Percentiles rank a stretch among this genome's conserved stretches.
These are phyloP conservation scores for Wickerhamomyces sp. DNA, from an alignment of 1,139 yeast genomes.

Conservation along the genomic window DNA sequence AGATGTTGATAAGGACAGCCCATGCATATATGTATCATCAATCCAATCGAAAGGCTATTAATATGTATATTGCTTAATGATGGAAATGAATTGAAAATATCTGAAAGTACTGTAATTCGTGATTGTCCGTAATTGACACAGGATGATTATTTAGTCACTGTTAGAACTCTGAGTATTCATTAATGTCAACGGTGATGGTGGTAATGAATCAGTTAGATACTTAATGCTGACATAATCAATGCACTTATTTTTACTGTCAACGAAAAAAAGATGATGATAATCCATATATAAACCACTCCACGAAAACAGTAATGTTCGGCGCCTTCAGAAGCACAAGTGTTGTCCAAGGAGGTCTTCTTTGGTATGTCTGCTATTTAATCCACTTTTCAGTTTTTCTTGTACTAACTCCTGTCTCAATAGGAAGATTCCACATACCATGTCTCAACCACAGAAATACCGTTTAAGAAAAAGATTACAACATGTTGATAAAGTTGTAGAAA, in stretches of 20 bases:
- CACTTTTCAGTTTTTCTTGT: neutral
- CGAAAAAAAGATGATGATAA: neutral
- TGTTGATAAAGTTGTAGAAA: slow-evolving; percentile 77
- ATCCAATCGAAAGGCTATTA: too few species aligned
- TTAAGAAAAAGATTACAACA: slow-evolving; percentile 75
- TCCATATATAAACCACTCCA: neutral
- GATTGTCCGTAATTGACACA: too few species aligned
- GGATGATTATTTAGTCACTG: too few species aligned
- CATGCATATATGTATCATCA: too few species aligned
- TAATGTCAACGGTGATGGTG: too few species aligned
- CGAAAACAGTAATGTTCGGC: slow-evolving; percentile 60
- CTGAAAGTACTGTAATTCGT: too few species aligned
- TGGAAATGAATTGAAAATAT: too few species aligned
- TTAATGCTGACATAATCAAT: neutral
- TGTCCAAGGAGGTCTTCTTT: slow-evolving; percentile 75
- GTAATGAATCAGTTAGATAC: too few species aligned
- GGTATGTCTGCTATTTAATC: slow-evolving; percentile 49
- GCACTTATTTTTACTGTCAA: neutral
- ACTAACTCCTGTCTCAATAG: slow-evolving; percentile 21
- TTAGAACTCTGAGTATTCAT: too few species aligned
- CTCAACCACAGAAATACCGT: slow-evolving; percentile 75
- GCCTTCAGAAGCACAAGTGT: slow-evolving; percentile 66
- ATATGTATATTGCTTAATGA: too few species aligned
- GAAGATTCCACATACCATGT: slow-evolving; percentile 73
- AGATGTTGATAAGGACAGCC: too few species aligned